A percentile compares a stretch with the other conserved stretches of the same genome.
Evolutionary conservation across 2,329 filamentous ascomycete genomes (phyloP).

Genomic region (Boeremia exigua): DNA sequence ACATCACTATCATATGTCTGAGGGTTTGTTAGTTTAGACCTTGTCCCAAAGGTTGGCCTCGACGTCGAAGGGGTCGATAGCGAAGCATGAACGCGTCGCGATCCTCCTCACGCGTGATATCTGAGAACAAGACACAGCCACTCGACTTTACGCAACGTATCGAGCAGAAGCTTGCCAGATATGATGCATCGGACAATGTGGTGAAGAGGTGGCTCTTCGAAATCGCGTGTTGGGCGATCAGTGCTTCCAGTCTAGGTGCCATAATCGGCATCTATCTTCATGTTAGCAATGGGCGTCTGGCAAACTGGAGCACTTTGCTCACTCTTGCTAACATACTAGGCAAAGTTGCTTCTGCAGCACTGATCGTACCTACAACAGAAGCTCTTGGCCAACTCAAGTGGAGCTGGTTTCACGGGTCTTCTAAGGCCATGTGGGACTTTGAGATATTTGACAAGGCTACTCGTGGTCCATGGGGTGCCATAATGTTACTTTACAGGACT

Average conservation of each 20-base stretch:
- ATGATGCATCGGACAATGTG: no score
- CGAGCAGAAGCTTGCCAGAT: no score
- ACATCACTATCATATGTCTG: no score
- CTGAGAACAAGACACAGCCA: no score
- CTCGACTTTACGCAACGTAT: constrained; percentile 29
- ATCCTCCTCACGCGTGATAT: no score
- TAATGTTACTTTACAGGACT: constrained; percentile 24
- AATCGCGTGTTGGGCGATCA: no score
- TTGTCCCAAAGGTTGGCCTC: no score
- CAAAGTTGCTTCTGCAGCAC: constrained; percentile 35
- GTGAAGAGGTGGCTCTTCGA: no score
- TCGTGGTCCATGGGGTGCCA: constrained; percentile 34
- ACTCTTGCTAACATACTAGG: constrained; percentile 37
- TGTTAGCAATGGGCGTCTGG: constrained; percentile 7
- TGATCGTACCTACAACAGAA: constrained; percentile 37
- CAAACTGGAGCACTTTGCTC: constrained; percentile 22
- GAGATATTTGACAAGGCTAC: constrained; percentile 46
- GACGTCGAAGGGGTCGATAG: no score
- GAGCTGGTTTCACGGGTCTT: constrained; percentile 41
- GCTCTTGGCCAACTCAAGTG: constrained; percentile 46
- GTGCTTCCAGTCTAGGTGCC: constrained; percentile 21
- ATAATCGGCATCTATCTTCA: constrained; percentile 25
- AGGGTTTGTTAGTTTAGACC: no score
- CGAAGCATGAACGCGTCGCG: no score
- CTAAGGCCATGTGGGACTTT: constrained; percentile 43